A percentile compares a stretch with the other conserved stretches of the same genome.
Conservation (phyloP, 2,329 filamentous ascomycete genomes). For the Cercospora sp. region DNA sequence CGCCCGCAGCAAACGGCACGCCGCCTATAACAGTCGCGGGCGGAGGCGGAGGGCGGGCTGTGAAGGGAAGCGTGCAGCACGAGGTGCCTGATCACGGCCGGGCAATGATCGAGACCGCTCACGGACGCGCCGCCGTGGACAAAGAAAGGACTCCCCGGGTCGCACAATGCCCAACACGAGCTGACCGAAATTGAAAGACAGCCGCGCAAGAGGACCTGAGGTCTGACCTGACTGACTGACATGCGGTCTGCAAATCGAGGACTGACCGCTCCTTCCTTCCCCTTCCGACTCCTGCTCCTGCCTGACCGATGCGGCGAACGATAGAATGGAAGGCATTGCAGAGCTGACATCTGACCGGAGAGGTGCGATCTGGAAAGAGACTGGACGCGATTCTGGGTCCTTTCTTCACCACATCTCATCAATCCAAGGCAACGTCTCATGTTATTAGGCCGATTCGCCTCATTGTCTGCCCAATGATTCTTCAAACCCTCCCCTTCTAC, state of each 20-base stretch:
- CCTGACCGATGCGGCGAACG: background rate
- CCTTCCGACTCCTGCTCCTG: background rate
- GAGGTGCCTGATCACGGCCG: background rate
- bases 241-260: background rate
- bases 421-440: background rate
- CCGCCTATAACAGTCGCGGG: background rate
- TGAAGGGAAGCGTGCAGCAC: background rate
- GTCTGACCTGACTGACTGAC: background rate
- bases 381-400: background rate
- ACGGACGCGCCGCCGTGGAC: background rate
- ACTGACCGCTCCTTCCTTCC: background rate
- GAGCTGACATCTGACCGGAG: background rate
- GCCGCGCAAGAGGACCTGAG: constrained; percentile 4
- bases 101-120: background rate
- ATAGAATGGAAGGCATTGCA: background rate
- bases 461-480: background rate
- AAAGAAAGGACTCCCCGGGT: constrained; percentile 7
- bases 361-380: background rate
- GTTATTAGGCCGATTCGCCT: background rate
- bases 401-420: background rate
- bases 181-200: constrained; percentile 7
- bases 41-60: background rate
- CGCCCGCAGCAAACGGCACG: background rate
- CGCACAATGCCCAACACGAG: constrained; percentile 7
- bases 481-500: background rate